Conservation (phyloP, 768 basidiomycete genomes). For the Lentinus brumalis region DNA sequence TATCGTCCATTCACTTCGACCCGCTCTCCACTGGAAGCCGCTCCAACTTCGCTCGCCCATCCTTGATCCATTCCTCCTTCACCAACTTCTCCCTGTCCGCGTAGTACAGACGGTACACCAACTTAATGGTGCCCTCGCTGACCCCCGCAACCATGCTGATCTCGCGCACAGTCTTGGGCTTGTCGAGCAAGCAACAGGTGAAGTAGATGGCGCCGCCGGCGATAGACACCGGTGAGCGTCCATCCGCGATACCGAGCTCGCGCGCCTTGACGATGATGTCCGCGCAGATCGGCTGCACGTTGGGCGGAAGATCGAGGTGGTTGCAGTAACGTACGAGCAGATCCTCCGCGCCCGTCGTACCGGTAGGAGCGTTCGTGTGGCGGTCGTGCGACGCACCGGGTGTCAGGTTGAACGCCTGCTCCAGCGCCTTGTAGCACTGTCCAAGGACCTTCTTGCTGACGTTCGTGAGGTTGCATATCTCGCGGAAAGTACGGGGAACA, state of each 20-base stretch:
- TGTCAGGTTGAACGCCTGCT: slow-evolving; percentile 84
- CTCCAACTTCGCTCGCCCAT: slow-evolving; percentile 64
- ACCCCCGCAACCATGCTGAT: slow-evolving; percentile 92
- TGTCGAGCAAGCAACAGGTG: slow-evolving; percentile 80
- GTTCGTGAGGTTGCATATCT: slow-evolving; percentile 90
- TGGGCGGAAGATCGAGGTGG: slow-evolving; percentile 82
- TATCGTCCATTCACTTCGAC: slow-evolving; percentile 15
- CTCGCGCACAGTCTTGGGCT: slow-evolving; percentile 74
- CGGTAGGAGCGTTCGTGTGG: slow-evolving; percentile 41
- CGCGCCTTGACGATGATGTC: slow-evolving; percentile 83
- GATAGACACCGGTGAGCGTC: slow-evolving; percentile 95
- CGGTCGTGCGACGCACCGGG: slow-evolving; percentile 69
- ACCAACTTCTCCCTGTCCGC: slow-evolving; percentile 74
- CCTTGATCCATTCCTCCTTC: slow-evolving; percentile 84
- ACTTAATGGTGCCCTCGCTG: slow-evolving; percentile 92
- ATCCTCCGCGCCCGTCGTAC: slow-evolving; percentile 76
- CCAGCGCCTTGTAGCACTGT: slow-evolving; percentile 90
- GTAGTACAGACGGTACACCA: slow-evolving; percentile 83
- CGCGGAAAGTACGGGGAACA: slow-evolving; percentile 94
- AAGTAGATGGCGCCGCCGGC: slow-evolving; percentile 98
- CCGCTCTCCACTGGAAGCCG: slow-evolving; percentile 36
- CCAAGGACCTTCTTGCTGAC: slow-evolving; percentile 94
- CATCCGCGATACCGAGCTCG: slow-evolving; percentile 87
- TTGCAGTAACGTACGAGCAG: slow-evolving; percentile 93
- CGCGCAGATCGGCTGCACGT: slow-evolving; percentile 79